These are phyloP conservation scores for Lagerstroemia speciosa DNA, from an alignment of 345 rosid species.

Conservation along the genomic window DNA sequence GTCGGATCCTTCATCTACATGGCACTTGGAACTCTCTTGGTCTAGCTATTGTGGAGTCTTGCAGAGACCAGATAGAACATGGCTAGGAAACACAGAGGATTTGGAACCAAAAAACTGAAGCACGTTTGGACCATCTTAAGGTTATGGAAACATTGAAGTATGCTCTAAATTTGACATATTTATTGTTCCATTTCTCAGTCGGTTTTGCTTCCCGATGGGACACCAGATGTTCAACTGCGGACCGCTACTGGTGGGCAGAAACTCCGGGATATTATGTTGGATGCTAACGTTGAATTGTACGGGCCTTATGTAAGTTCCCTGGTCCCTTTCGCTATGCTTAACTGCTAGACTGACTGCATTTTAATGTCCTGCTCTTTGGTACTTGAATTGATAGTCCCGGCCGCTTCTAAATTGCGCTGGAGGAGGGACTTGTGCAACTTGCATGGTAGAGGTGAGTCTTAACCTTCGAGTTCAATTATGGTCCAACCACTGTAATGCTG, in stretches of 20 bases:
- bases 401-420: conserved; percentile 80
- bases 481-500: neutral
- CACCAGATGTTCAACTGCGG: conserved; percentile 75
- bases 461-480: neutral
- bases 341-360: neutral
- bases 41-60: too few species aligned
- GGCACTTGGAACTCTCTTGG: too few species aligned
- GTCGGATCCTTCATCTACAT: too few species aligned
- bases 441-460: conserved; percentile 74
- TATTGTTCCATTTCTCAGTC: conserved; percentile 31
- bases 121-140: neutral
- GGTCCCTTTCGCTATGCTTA: neutral
- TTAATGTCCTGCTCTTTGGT: neutral
- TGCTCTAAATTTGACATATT: neutral
- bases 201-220: conserved; percentile 83
- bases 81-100: too few species aligned
- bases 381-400: conserved; percentile 34
- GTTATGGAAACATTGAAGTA: neutral
- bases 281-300: conserved; percentile 63
- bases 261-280: conserved; percentile 88
- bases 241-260: conserved; percentile 70
- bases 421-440: conserved; percentile 85
- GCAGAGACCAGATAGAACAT: too few species aligned
- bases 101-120: neutral
- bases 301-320: conserved; percentile 71